A percentile compares a stretch with the other conserved stretches of the same genome.
phyloP scores from a whole-genome alignment of 2,329 filamentous ascomycete genomes.

The Whalleya microplaca region DNA sequence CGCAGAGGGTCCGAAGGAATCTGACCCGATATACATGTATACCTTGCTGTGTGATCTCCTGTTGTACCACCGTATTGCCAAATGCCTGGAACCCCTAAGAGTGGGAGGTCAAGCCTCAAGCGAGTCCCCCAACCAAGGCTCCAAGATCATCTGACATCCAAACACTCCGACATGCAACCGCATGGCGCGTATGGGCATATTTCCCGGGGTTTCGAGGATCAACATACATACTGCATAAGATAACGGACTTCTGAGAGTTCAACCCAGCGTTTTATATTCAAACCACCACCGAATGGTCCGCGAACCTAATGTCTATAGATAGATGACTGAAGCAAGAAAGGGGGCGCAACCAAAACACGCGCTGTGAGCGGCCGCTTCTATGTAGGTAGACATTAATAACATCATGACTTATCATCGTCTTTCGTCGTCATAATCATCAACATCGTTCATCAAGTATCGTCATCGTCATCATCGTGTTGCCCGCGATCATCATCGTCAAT shows the following conservation, averaged over 20 bases:
- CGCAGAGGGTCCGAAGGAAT: too few species aligned
- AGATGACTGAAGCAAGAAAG: slow-evolving; percentile 5
- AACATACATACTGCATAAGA: background rate
- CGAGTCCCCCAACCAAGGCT: background rate
- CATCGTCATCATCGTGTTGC: slow-evolving; percentile 20
- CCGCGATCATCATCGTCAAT: too few species aligned
- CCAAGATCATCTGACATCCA: background rate
- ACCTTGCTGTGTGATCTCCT: too few species aligned
- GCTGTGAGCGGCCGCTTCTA: slow-evolving; percentile 17
- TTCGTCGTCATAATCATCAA: slow-evolving; percentile 19
- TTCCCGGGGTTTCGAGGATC: background rate
- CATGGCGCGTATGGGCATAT: background rate
- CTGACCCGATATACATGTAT: too few species aligned
- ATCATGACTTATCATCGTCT: slow-evolving; percentile 21
- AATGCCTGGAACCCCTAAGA: too few species aligned
- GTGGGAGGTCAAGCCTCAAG: background rate
- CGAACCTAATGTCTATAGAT: slow-evolving; percentile 18
- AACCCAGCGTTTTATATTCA: slow-evolving; percentile 10
- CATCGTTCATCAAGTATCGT: slow-evolving; percentile 17
- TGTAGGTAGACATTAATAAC: slow-evolving; percentile 20
- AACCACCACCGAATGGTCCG: slow-evolving; percentile 1
- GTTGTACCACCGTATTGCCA: too few species aligned
- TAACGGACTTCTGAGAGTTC: slow-evolving; percentile 1
- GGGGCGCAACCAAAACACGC: slow-evolving; percentile 5
- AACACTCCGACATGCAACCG: background rate